Base-by-base conservation (phyloP, 768 basidiomycete species). In the Cubamyces lactineus region DNA sequence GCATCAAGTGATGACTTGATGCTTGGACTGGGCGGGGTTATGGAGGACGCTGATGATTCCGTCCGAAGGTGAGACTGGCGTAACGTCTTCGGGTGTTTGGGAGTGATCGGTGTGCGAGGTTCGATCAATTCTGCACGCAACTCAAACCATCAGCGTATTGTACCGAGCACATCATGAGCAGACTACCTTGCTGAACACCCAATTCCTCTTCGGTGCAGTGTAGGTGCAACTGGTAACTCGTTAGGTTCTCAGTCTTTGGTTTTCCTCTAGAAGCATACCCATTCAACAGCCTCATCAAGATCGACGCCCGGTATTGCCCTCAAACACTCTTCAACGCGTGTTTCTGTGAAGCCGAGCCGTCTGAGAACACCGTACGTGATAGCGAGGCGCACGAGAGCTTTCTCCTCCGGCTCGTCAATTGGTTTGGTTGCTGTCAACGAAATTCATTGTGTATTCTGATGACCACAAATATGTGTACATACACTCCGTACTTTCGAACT, bases 241-340 rank as follows among this genome's bases (percentile, higher is more conserved):
- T 47, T 53, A 52, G 49, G n/a, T 23, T 8, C n/a, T n/a, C 48
- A 11, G 39, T 9, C 17, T 7, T 17, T 0, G 24, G 23, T 6
- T 19, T 11, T 17, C 52, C 53, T 23, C 53, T 23, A 26, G 19
- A 38, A 19, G 73, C 85, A 58, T 66, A 96, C 94, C 96, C 96
- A 98, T 70, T 95, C 89, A 55, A 91, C 82, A 11, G 92, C 94
- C 53, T 94, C 90, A 16, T 98, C 96, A n/a, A 94, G 76, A 24
- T 92, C 91, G 34, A 89, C 75, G 13, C 87, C 83, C 26, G 78
- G 73, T 26, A 93, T 84, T 6, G 80, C 73, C 53, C 77, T 75
- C 47, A 98, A 74, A 71, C 94, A 97, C 67, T 89, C 82, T 51
- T 84, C 80, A 6, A 94, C 88, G 54, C 84, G 78, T 12, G 80